These are phyloP conservation scores for Vicia sativa DNA, from an alignment of 306 rosid species.

Conservation along the genomic window DNA sequence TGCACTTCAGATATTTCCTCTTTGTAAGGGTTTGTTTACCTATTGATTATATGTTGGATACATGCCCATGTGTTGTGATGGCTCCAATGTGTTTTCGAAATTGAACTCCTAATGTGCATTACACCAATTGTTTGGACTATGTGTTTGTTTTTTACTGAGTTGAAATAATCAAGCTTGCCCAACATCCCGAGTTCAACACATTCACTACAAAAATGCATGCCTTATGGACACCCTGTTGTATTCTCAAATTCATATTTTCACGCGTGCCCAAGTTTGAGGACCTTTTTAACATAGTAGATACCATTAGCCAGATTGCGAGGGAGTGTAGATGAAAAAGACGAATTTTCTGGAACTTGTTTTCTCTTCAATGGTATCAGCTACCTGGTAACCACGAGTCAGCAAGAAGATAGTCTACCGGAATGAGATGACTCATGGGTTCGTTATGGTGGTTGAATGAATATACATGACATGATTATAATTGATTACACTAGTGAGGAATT, in stretches of 20 bases:
- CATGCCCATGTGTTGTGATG: background rate
- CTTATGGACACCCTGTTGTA: background rate
- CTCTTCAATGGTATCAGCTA: background rate
- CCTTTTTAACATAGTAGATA: background rate
- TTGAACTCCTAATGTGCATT: background rate
- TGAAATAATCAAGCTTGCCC: background rate
- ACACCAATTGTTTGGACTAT: background rate
- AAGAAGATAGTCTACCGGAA: background rate
- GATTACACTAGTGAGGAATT: background rate
- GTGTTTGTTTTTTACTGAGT: background rate
- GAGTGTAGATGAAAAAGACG: background rate
- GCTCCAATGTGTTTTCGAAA: background rate
- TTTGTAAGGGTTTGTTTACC: background rate
- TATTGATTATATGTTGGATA: background rate
- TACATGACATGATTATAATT: background rate
- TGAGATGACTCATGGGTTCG: background rate
- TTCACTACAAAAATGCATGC: background rate
- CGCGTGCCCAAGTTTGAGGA: background rate
- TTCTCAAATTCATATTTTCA: background rate
- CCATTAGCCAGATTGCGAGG: background rate
- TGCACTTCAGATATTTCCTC: conserved; percentile 2
- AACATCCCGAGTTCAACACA: background rate
- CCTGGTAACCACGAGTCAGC: background rate
- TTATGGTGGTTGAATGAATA: background rate
- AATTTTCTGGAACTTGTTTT: background rate